Base-by-base conservation (phyloP, 2,329 filamentous ascomycete genomes). In the Pleomassaria siparia region DNA sequence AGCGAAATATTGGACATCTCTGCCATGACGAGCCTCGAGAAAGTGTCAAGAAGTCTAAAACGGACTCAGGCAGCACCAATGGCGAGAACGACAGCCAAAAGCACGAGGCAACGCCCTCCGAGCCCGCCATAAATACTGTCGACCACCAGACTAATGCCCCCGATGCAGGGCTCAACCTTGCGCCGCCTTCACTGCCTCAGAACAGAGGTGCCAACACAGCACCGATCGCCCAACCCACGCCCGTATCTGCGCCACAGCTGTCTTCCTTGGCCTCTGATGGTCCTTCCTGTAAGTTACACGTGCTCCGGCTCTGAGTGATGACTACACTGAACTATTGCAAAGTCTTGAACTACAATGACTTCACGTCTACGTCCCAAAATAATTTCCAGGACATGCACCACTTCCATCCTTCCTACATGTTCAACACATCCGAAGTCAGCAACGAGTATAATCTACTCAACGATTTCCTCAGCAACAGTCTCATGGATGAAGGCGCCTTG, bases 11-110 rank as follows among this genome's bases (percentile, higher is more conserved):
- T 72, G 94, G 92, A 64, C 94, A 99, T 74, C 81, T 99, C 58
- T 99, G 94, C 74, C 94, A 96, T 76, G 94, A 99, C 74, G 94
- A 97, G 74, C 92, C 91, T 59, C 86, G 92, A 72, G 92, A 99
- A 66, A 58, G 58, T 59, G 83, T 86, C 50, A 95, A 94, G 74
- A 92, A 91, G 74, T 75, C 81, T 61, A 96, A 92, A 75, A 73
- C 72, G 30, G 75, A 77, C 18, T 60, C 69, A 26, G 74, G 75
- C 33, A 68, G 55, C 40, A 50, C 54, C 41, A 59, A 63, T 49
- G 58, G 54, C 44, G 69, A 69, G 35, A 61, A 58, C 16, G 62
- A 71, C 36, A 44, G 51, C 47, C 51, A 61, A 29, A 61, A 65
- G 33, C 56, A 61, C 48, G 68, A 69, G 51, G 42, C 59, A 40